Evolutionary conservation across 2,329 filamentous ascomycete species (phyloP), one percentile per base, ranked within the genome.

Genomic region (Purpureocillium takamizusanense): DNA sequence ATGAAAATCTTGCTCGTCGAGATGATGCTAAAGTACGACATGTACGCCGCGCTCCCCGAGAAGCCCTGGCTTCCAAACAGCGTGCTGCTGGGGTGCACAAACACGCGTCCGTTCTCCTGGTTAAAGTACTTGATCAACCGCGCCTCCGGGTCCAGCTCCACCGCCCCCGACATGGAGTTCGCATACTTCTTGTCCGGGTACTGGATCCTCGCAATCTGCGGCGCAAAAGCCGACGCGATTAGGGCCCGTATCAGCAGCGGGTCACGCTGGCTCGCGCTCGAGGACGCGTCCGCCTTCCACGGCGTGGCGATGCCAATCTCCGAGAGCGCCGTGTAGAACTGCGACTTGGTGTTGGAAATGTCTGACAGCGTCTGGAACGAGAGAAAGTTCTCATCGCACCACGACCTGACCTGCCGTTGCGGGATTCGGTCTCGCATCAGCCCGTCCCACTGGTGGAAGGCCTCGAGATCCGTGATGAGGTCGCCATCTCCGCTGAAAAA

Each of bases 111-210:
- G 48, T 83, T 86, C 50, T 88, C 84, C 53, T 86, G 81, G 48
- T 84, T 86, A 61, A 87, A 97, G 65, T 89, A 98, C 57, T 88
- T 92, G 62, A 98, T 95, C 3, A 83, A 86, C 38, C 81, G 75
- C 4, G 90, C 90, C 61, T 97, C 90, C 0, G 90, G 90, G 55
- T 98, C 92, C 7, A 95, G 71, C 57, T 92, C 90, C 1, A 97
- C 86, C 0, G 92, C 86, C 7, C 92, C 92, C 1, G 86, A 86
- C 46, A 94, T 77, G 3, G 86, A 87, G 28, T 81, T 79, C 11
- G 86, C 85, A 60, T 94, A 98, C 60, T 95, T 97, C 67, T 94
- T 94, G 63, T 95, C 87, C 0, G 92, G 92, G 49, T 95, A 86
- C 47, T 88, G 83, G 55, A 98, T 95, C 38, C 89, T 79, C 12